phyloP scores from a whole-genome alignment of 257 asterid genomes.

The Gynochthodes officinalis region DNA sequence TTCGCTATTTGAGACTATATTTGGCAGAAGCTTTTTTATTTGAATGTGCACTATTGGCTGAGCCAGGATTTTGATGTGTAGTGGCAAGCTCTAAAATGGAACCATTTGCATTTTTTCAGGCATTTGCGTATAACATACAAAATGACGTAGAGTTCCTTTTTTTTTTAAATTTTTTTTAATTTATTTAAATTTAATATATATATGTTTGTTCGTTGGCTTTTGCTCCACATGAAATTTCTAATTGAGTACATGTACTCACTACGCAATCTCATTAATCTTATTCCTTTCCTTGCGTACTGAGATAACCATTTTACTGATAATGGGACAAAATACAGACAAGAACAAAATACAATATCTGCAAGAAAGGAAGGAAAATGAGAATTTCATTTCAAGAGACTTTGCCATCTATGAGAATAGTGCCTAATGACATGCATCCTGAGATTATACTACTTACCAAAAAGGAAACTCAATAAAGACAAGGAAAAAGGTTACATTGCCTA shows the following conservation, averaged over 20 bases:
- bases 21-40: too few species aligned
- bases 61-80: neutral
- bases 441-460: neutral
- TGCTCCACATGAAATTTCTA: too few species aligned
- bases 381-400: neutral
- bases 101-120: neutral
- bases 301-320: neutral
- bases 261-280: too few species aligned
- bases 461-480: neutral
- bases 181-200: too few species aligned
- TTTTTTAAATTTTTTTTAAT: too few species aligned
- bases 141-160: too few species aligned
- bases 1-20: too few species aligned
- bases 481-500: neutral
- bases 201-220: too few species aligned
- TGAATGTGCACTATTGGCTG: neutral
- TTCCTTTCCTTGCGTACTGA: too few species aligned
- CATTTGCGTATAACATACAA: too few species aligned
- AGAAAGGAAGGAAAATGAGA: neutral
- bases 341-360: neutral
- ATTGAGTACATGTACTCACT: too few species aligned
- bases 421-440: neutral
- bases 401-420: constrained; percentile 1
- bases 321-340: neutral
- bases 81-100: neutral